Evolutionary conservation across 1,284 basidiomycete species (phyloP).

Genomic region (Leccinum pseudoinsigne): DNA sequence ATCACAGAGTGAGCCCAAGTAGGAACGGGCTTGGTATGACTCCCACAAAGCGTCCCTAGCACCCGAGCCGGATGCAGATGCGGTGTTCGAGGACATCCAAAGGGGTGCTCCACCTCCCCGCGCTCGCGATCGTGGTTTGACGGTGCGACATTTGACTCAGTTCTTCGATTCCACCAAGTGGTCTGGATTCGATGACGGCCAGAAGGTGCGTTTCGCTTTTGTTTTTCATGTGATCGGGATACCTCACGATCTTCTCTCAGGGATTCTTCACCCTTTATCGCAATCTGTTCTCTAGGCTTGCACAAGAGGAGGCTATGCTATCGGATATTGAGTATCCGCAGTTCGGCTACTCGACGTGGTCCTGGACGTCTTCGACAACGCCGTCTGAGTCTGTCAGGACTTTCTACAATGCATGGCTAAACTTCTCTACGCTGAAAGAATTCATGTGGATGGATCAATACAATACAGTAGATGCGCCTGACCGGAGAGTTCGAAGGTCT

Average conservation of each 20-base stretch:
- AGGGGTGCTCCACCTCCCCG: slow-evolving; percentile 69
- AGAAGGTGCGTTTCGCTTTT: slow-evolving; percentile 51
- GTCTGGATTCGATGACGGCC: slow-evolving; percentile 68
- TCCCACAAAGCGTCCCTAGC: slow-evolving; percentile 87
- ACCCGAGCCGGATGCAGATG: slow-evolving; percentile 81
- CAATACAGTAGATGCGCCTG: slow-evolving; percentile 83
- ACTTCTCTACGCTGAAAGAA: slow-evolving; percentile 87
- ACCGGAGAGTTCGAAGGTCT: slow-evolving; percentile 79
- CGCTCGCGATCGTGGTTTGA: slow-evolving; percentile 77
- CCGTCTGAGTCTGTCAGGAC: slow-evolving; percentile 51
- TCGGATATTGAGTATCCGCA: slow-evolving; percentile 66
- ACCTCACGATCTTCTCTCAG: slow-evolving; percentile 41
- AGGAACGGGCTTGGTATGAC: slow-evolving; percentile 99
- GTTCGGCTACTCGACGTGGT: slow-evolving; percentile 82
- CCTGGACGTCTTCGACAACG: slow-evolving; percentile 56
- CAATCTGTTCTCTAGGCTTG: slow-evolving; percentile 84
- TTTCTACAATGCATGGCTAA: slow-evolving; percentile 90
- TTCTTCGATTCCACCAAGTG: slow-evolving; percentile 86
- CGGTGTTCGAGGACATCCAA: slow-evolving; percentile 84
- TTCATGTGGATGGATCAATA: slow-evolving; percentile 91
- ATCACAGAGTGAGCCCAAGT: slow-evolving; percentile 37
- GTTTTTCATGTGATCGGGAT: neutral
- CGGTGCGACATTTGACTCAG: slow-evolving; percentile 77
- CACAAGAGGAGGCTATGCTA: slow-evolving; percentile 77
- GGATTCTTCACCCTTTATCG: slow-evolving; percentile 92